phyloP scores from a whole-genome alignment of 495 filamentous ascomycete species.

The Hypomontagnella submonticulosa region DNA sequence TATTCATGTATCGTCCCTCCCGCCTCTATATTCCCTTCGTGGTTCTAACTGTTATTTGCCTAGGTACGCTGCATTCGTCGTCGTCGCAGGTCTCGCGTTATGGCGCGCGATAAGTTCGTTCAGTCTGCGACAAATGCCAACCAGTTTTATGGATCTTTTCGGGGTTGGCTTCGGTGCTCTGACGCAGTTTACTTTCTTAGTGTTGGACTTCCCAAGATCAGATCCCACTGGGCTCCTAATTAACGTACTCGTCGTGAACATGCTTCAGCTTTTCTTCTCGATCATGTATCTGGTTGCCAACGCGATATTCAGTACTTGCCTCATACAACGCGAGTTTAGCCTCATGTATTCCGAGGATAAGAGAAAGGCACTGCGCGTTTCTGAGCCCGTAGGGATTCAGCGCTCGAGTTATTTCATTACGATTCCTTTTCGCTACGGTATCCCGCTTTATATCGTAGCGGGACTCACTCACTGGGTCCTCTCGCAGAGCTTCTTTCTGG shows the following conservation, averaged over 20 bases:
- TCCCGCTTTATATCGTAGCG: slow-evolving; percentile 46
- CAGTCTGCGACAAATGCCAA: too few species aligned
- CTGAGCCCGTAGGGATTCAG: slow-evolving; percentile 49
- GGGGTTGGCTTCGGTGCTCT: too few species aligned
- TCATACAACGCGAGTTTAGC: slow-evolving; percentile 34
- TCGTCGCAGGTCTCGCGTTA: too few species aligned
- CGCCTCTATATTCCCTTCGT: too few species aligned
- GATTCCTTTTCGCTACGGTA: slow-evolving; percentile 53
- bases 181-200: too few species aligned
- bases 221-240: not conserved
- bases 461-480: slow-evolving; percentile 54
- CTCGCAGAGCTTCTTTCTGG: slow-evolving; percentile 56
- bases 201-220: too few species aligned
- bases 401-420: slow-evolving; percentile 54
- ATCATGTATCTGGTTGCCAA: slow-evolving; percentile 50
- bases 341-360: slow-evolving; percentile 29
- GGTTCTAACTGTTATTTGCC: too few species aligned
- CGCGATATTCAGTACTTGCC: slow-evolving; percentile 29
- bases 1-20: slow-evolving; percentile 12
- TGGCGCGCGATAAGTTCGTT: too few species aligned
- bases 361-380: slow-evolving; percentile 54
- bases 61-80: too few species aligned
- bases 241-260: slow-evolving; percentile 53
- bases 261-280: slow-evolving; percentile 58
- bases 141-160: too few species aligned